Evolutionary conservation across 257 asterid species (phyloP).

Genomic region (Eustoma russellianum): DNA sequence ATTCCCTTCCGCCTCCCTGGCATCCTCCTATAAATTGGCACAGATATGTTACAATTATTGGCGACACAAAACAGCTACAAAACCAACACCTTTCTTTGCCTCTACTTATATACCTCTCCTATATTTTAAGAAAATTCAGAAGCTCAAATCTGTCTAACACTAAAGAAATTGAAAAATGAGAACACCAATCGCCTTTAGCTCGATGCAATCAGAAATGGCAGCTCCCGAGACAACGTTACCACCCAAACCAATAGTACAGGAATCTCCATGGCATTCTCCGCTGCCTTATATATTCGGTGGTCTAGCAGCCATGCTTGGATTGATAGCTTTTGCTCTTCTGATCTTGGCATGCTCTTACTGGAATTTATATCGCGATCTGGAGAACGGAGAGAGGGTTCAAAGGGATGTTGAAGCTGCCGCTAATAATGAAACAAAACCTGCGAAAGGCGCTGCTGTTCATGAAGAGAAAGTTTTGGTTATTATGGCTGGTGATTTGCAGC

Average conservation of each 20-base stretch:
- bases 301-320: constrained; percentile 50
- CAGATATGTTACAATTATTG: too few species aligned
- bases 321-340: constrained; percentile 59
- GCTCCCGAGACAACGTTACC: constrained; percentile 38
- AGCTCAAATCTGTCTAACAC: too few species aligned
- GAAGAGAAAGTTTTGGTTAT: constrained; percentile 57
- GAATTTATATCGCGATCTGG: constrained; percentile 26
- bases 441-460: constrained; percentile 21
- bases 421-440: constrained; percentile 16
- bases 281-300: constrained; percentile 66
- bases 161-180: too few species aligned
- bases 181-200: too few species aligned
- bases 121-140: too few species aligned
- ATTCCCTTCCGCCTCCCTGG: too few species aligned
- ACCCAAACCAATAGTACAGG: constrained; percentile 34
- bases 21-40: too few species aligned
- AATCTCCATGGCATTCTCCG: constrained; percentile 62
- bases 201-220: constrained; percentile 15
- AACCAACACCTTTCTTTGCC: too few species aligned
- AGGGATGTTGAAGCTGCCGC: constrained; percentile 4
- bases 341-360: constrained; percentile 64
- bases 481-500: constrained; percentile 60
- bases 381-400: constrained; percentile 16
- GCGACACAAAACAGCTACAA: too few species aligned
- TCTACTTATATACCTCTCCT: too few species aligned